A percentile compares a stretch with the other conserved stretches of the same genome.
These are phyloP conservation scores for Penicillium waksmanii DNA, from an alignment of 495 filamentous ascomycete genomes.

Conservation along the genomic window DNA sequence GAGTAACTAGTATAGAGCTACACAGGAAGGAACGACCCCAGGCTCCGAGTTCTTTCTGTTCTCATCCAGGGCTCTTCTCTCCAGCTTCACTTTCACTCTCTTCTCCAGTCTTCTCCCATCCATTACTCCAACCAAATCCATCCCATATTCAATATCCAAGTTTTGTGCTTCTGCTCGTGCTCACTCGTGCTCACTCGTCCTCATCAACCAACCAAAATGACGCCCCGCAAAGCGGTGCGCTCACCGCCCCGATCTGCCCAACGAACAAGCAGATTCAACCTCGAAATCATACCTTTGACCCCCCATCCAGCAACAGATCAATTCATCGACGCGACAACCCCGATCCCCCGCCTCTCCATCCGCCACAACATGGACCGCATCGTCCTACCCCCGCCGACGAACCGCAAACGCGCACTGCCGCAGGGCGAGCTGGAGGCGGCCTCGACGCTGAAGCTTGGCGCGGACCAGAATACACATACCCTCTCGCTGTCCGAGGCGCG, in stretches of 20 bases:
- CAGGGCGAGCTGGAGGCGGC: conserved; percentile 88
- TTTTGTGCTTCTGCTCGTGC: too few relatives aligned
- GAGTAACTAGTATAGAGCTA: too few relatives aligned
- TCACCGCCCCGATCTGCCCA: conserved; percentile 30
- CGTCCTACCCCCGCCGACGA: conserved; percentile 56
- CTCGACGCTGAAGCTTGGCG: conserved; percentile 80
- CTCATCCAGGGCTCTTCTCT: too few relatives aligned
- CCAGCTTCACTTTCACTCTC: too few relatives aligned
- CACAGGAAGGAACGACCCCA: too few relatives aligned
- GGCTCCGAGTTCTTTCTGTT: too few relatives aligned
- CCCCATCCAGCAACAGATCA: neutral
- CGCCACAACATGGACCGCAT: conserved; percentile 36
- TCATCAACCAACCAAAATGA: neutral
- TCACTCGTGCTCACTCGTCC: too few relatives aligned
- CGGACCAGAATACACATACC: conserved; percentile 85
- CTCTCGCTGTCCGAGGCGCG: conserved; percentile 90
- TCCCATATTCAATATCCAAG: neutral
- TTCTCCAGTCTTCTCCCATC: too few relatives aligned
- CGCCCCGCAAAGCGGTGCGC: conserved; percentile 16
- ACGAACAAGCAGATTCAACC: conserved; percentile 25
- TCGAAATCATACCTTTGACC: conserved; percentile 2
- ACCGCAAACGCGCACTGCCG: conserved; percentile 71
- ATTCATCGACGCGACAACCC: conserved; percentile 1
- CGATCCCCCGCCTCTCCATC: conserved; percentile 3
- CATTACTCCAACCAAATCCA: too few relatives aligned